Base-by-base conservation (phyloP, 371 early-diverging fungal species). In the Umbelopsis sp. region DNA sequence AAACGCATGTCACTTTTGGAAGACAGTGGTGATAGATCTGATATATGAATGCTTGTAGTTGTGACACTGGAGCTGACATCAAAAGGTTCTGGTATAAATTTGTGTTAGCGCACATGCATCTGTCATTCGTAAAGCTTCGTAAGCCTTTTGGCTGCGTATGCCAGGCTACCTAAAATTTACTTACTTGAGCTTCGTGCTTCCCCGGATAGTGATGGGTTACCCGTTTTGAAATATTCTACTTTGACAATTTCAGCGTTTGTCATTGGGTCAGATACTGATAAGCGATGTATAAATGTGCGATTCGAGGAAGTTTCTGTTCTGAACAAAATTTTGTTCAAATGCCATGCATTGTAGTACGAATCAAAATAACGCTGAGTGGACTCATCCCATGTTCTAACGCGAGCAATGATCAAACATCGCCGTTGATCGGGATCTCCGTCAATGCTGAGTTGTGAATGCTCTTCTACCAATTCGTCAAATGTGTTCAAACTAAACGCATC, bases 331-430 rank as follows among this genome's bases (percentile, higher is more conserved):
- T 64, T 64, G 44, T 64, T 64, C 11, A 64, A 25, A 24, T 64
- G 64, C 64, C 64, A 64, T 44, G 64, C 64, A 44, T 64, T 25
- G 45, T 64, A 64, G 44, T 64, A 64, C 14, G 44, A 64, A 46
- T 64, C 24, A 25, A 64, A 64, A 46, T 64, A 64, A 22, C 64
- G 41, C 46, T 9, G 11, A 32, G 64, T 12, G 7, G 46, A 4
- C 12, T 10, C 6, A 44, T 64, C 64, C 45, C 46, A 45, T 2
- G 64, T 64, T 64, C 35, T 41, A 6, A 64, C 64, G 1, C 64
- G 45, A 12, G 64, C 64, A 46, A 64, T 44, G 18, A 64, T 64
- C 22, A 64, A 44, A 24, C 45, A 12, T 7, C 46, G 44, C 20
- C 44, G 8, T 11, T 45, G 38, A 20, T 37, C 9, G 3, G 64